These are phyloP conservation scores for Penicillium paradoxum DNA, from an alignment of 495 filamentous ascomycete genomes.

Conservation along the genomic window DNA sequence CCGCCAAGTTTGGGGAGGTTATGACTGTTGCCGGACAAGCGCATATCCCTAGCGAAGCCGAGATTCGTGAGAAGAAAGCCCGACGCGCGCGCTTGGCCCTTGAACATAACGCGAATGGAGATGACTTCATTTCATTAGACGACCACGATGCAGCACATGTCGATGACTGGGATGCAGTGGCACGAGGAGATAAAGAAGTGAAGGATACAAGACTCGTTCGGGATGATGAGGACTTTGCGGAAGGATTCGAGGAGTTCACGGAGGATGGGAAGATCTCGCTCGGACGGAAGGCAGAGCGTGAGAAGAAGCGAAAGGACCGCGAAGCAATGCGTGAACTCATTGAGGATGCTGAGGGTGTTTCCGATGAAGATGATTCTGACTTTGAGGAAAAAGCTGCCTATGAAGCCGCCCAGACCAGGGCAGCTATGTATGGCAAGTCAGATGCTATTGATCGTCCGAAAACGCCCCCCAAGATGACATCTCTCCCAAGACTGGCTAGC, in stretches of 20 bases:
- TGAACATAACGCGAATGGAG: constrained; percentile 62
- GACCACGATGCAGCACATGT: constrained; percentile 45
- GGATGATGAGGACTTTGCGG: constrained; percentile 91
- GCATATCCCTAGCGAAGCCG: constrained; percentile 74
- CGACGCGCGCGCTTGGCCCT: constrained; percentile 74
- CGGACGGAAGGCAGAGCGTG: constrained; percentile 74
- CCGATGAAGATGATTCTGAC: constrained; percentile 71
- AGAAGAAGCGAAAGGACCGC: constrained; percentile 59
- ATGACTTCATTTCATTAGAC: constrained; percentile 76
- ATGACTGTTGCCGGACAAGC: constrained; percentile 33
- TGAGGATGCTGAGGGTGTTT: constrained; percentile 63
- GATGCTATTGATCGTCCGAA: constrained; percentile 40
- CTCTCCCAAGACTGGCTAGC: constrained; percentile 48
- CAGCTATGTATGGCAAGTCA: constrained; percentile 62
- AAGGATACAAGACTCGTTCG: constrained; percentile 67
- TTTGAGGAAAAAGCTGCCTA: constrained; percentile 77
- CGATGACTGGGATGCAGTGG: constrained; percentile 40
- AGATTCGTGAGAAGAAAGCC: constrained; percentile 89
- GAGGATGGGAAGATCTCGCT: constrained; percentile 78
- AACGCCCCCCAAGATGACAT: constrained; percentile 56
- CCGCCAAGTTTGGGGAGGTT: constrained; percentile 57
- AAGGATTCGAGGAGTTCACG: constrained; percentile 90
- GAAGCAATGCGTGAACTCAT: constrained; percentile 82
- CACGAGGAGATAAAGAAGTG: constrained; percentile 38
- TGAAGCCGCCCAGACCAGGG: constrained; percentile 80